These are phyloP conservation scores for Spathaspora hagerdaliae DNA, from an alignment of 805 yeast species.

Conservation along the genomic window DNA sequence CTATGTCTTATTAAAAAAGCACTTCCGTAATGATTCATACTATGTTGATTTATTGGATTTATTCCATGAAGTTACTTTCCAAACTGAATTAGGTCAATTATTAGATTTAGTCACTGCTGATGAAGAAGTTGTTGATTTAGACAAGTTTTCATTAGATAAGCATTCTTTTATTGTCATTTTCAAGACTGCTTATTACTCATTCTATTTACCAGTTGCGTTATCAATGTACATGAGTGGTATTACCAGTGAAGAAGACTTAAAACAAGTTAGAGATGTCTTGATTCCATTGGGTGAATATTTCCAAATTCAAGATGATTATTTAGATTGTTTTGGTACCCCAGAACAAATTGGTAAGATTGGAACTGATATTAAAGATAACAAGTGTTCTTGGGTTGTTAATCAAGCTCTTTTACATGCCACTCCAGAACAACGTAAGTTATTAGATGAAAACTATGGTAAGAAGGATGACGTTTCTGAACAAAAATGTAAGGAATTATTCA, in stretches of 20 bases:
- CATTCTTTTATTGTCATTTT: slow-evolving; percentile 93
- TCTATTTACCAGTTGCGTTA: slow-evolving; percentile 94
- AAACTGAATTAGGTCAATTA: slow-evolving; percentile 95
- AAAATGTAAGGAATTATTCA: slow-evolving; percentile 67
- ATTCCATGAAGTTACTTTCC: slow-evolving; percentile 96
- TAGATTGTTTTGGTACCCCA: slow-evolving; percentile 97
- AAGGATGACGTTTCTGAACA: slow-evolving; percentile 69
- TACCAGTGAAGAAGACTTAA: slow-evolving; percentile 63
- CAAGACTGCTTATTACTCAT: slow-evolving; percentile 97
- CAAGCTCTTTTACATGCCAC: slow-evolving; percentile 78
- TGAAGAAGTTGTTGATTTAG: slow-evolving; percentile 86
- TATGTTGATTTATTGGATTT: slow-evolving; percentile 88
- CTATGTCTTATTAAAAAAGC: slow-evolving; percentile 81
- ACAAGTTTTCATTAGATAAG: slow-evolving; percentile 80
- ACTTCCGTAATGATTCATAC: slow-evolving; percentile 77
- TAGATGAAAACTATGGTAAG: slow-evolving; percentile 88
- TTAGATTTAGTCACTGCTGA: slow-evolving; percentile 96
- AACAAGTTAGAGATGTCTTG: slow-evolving; percentile 83
- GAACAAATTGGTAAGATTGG: slow-evolving; percentile 98
- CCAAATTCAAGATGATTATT: slow-evolving; percentile 97
- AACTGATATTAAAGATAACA: slow-evolving; percentile 96
- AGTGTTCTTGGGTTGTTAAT: slow-evolving; percentile 97
- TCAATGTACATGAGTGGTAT: slow-evolving; percentile 93
- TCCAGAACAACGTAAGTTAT: slow-evolving; percentile 74
- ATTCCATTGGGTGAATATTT: slow-evolving; percentile 97